Conservation (phyloP, 805 yeast species). For the Pachysolen tannophilus region DNA sequence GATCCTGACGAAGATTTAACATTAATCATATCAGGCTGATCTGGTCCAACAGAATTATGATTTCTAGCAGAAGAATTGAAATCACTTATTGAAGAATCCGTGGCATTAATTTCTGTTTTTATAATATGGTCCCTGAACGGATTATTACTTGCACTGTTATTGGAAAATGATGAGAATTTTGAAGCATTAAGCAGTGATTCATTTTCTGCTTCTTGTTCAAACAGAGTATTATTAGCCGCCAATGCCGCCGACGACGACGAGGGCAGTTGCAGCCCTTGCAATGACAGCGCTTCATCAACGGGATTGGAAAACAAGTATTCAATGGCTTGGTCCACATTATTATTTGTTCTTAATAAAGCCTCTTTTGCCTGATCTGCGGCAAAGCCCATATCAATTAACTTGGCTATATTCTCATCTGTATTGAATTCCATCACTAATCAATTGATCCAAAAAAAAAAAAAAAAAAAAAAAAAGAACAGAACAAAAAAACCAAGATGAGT, state of each 20-base stretch:
- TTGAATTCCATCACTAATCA: no score
- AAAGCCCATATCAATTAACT: slow-evolving; percentile 31
- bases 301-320: slow-evolving; percentile 29
- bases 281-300: slow-evolving; percentile 11
- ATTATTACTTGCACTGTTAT: background rate
- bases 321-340: slow-evolving; percentile 26
- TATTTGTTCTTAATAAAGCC: slow-evolving; percentile 26
- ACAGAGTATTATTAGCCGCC: no score
- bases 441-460: no score
- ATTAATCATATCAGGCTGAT: no score
- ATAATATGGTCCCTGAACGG: slow-evolving; percentile 1
- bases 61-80: no score
- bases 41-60: no score
- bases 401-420: slow-evolving; percentile 8
- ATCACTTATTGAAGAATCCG: slow-evolving; percentile 9
- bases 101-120: slow-evolving; percentile 5
- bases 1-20: no score
- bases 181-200: background rate
- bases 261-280: background rate
- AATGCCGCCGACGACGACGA: no score
- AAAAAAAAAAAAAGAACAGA: no score
- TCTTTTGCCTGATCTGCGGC: slow-evolving; percentile 25
- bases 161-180: background rate
- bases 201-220: no score
- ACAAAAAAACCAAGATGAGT: no score